A percentile compares a stretch with the other conserved stretches of the same genome.
These are phyloP conservation scores for Mortierella hygrophila DNA, from an alignment of 192 early-diverging fungal species.

Conservation along the genomic window DNA sequence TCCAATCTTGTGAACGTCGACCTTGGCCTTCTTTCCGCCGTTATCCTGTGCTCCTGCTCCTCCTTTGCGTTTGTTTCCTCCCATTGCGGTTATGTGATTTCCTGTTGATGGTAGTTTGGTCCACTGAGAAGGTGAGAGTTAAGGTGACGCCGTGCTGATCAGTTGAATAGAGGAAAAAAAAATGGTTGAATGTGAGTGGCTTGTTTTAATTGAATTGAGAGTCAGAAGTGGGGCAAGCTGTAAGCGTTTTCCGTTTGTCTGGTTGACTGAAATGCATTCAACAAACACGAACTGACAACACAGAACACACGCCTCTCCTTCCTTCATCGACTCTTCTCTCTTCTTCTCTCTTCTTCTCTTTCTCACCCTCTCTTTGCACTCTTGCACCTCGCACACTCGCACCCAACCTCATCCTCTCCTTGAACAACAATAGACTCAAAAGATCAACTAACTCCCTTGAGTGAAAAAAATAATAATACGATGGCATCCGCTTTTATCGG, in stretches of 20 bases:
- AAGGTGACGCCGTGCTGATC: not conserved
- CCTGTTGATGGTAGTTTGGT: not conserved
- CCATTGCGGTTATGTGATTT: constrained; percentile 14
- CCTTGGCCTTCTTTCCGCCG: constrained; percentile 40
- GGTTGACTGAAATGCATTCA: not conserved
- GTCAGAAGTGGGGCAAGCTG: not conserved
- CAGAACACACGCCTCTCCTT: not conserved
- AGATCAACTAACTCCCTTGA: not conserved
- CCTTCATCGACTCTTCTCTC: not conserved
- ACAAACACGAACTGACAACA: not conserved
- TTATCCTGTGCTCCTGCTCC: constrained; percentile 20
- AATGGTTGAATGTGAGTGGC: too few relatives aligned
- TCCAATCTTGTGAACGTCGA: constrained; percentile 42
- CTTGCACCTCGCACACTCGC: not conserved
- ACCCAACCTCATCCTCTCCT: not conserved
- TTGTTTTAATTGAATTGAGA: not conserved
- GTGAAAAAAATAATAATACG: not conserved
- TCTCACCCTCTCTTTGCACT: not conserved
- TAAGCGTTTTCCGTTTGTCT: not conserved
- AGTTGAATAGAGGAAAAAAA: too few relatives aligned
- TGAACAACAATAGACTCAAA: not conserved
- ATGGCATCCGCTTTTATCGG: constrained; percentile 73
- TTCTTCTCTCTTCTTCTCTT: not conserved
- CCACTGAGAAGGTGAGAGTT: not conserved
- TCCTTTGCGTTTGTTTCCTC: constrained; percentile 49